These are phyloP conservation scores for Trifolium fragiferum DNA, from an alignment of 306 rosid genomes.

Conservation along the genomic window DNA sequence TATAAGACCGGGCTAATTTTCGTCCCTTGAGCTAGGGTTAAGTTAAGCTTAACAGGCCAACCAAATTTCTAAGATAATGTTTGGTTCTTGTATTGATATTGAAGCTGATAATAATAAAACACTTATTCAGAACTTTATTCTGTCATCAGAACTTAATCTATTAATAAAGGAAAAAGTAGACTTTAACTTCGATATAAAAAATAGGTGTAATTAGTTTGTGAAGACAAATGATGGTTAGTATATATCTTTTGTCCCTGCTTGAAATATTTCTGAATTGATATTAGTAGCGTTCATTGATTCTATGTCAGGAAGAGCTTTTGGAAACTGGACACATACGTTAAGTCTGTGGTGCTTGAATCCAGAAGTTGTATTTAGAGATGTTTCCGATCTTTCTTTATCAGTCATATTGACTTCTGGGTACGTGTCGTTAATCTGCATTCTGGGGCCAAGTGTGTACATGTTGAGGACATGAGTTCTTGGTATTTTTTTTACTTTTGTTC, in stretches of 20 bases:
- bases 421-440: conserved; percentile 33
- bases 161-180: conserved; percentile 5
- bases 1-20: neutral
- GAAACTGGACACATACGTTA: conserved; percentile 77
- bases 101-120: conserved; percentile 19
- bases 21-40: neutral
- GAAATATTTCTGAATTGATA: conserved; percentile 31
- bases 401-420: conserved; percentile 94
- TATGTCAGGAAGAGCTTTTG: conserved; percentile 68
- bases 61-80: conserved; percentile 4
- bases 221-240: conserved; percentile 6
- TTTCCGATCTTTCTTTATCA: conserved; percentile 82
- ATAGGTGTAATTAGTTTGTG: conserved; percentile 14
- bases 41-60: neutral
- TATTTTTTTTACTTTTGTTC: conserved; percentile 1
- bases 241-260: conserved; percentile 28
- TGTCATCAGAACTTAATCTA: neutral
- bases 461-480: conserved; percentile 14
- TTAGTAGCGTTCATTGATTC: conserved; percentile 30
- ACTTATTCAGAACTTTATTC: neutral
- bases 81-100: conserved; percentile 17
- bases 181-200: conserved; percentile 28
- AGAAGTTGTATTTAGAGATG: conserved; percentile 89
- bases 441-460: conserved; percentile 21
- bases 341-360: conserved; percentile 99